Conservation (phyloP, 208 protist species). For the Acanthamoeba sp. region DNA sequence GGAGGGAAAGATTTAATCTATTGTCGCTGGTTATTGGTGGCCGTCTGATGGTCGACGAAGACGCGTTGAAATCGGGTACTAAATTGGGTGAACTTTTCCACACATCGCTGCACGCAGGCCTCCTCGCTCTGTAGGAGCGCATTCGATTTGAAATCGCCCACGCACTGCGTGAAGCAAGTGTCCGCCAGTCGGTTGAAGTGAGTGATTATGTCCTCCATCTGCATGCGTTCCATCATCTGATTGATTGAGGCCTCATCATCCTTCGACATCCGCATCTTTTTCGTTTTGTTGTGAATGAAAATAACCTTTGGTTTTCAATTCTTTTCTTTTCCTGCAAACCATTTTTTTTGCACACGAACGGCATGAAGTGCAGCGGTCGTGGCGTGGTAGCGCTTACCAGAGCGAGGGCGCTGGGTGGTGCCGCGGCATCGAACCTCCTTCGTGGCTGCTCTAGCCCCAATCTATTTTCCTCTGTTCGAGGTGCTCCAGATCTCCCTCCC, state of each 20-base stretch:
- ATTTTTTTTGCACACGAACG: no score
- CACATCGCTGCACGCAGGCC: conserved; percentile 47
- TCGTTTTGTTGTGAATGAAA: background rate
- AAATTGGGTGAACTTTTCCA: conserved; percentile 67
- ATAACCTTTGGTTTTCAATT: background rate
- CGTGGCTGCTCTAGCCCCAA: no score
- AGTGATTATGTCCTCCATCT: conserved; percentile 59
- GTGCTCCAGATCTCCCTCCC: background rate
- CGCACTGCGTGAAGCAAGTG: conserved; percentile 58
- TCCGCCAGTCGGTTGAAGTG: conserved; percentile 65
- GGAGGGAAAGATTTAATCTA: background rate
- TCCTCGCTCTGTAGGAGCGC: conserved; percentile 32
- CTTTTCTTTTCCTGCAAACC: no score
- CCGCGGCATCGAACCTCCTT: background rate
- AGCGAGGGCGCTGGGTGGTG: background rate
- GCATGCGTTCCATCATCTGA: conserved; percentile 60
- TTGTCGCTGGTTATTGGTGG: conserved; percentile 31
- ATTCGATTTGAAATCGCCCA: conserved; percentile 65
- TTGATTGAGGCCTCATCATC: conserved; percentile 48
- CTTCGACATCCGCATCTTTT: conserved; percentile 63
- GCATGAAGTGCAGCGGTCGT: background rate
- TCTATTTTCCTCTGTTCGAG: background rate
- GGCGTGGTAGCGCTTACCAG: background rate
- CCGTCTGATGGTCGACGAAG: conserved; percentile 70
- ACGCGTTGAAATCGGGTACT: conserved; percentile 34